Percentiles rank a stretch among this genome's conserved stretches.
These are phyloP conservation scores for Diaporthe citriasiana DNA, from an alignment of 2,329 filamentous ascomycete genomes.

Conservation along the genomic window DNA sequence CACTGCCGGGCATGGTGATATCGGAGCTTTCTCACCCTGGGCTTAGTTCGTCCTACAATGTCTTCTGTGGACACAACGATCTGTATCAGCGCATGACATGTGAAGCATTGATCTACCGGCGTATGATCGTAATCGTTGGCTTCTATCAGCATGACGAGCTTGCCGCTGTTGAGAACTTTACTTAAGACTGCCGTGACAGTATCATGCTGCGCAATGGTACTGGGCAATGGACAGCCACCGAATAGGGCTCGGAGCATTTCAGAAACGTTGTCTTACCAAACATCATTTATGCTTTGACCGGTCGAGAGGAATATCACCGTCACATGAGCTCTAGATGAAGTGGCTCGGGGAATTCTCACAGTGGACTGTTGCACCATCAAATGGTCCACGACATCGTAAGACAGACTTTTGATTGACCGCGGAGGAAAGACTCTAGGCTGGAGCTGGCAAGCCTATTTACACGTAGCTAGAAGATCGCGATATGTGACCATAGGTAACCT, in stretches of 20 bases:
- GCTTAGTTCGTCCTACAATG: slow-evolving; percentile 6
- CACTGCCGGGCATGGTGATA: background rate
- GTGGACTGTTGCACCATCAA: background rate
- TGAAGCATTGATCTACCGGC: background rate
- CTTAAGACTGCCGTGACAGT: background rate
- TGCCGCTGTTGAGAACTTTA: background rate
- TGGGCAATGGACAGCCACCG: background rate
- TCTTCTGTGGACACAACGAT: background rate
- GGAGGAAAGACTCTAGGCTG: background rate
- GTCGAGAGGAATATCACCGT: background rate
- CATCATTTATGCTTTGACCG: background rate
- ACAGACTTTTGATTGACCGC: slow-evolving; percentile 24
- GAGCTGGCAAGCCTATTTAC: slow-evolving; percentile 6
- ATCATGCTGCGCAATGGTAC: background rate
- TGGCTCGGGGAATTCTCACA: slow-evolving; percentile 21
- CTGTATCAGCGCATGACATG: background rate
- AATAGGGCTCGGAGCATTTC: too few species aligned
- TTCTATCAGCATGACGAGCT: background rate
- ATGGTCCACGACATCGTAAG: background rate
- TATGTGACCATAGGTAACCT: background rate
- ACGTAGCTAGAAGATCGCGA: background rate
- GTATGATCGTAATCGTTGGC: background rate
- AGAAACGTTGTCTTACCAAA: background rate
- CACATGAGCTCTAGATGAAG: slow-evolving; percentile 30
- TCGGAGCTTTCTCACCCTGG: background rate